Evolutionary conservation across 2,329 filamentous ascomycete genomes (phyloP).

Genomic region (Cordyceps javanica): DNA sequence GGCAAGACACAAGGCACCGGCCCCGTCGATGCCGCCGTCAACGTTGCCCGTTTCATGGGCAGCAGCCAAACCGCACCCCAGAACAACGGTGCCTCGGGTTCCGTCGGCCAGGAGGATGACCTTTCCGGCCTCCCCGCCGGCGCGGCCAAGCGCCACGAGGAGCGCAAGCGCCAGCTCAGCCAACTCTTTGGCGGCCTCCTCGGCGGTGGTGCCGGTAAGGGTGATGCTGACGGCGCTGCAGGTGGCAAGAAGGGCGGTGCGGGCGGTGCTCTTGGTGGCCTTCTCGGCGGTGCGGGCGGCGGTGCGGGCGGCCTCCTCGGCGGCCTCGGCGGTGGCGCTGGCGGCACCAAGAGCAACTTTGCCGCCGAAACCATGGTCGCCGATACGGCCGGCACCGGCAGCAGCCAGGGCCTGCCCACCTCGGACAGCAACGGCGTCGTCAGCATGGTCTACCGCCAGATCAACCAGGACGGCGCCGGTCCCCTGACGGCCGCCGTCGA

Average conservation of each 20-base stretch:
- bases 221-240: slow-evolving; percentile 9
- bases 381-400: slow-evolving; percentile 44
- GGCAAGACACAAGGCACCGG: slow-evolving; percentile 57
- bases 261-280: slow-evolving; percentile 26
- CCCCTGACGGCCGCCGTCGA: slow-evolving; percentile 56
- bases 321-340: slow-evolving; percentile 13
- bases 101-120: slow-evolving; percentile 39
- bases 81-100: slow-evolving; percentile 32
- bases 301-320: slow-evolving; percentile 29
- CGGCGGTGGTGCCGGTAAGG: slow-evolving; percentile 11
- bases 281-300: slow-evolving; percentile 22
- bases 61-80: slow-evolving; percentile 27
- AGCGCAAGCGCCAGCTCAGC: slow-evolving; percentile 25
- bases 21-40: slow-evolving; percentile 49
- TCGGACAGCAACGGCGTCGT: slow-evolving; percentile 50
- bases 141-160: slow-evolving; percentile 16
- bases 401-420: slow-evolving; percentile 50
- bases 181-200: slow-evolving; percentile 23
- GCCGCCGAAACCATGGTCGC: slow-evolving; percentile 44
- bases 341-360: slow-evolving; percentile 30
- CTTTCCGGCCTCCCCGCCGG: slow-evolving; percentile 25
- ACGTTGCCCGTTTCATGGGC: slow-evolving; percentile 57
- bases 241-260: slow-evolving; percentile 9
- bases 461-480: slow-evolving; percentile 66
- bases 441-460: slow-evolving; percentile 57